These are phyloP conservation scores for Pseudocercospora fuligena DNA, from an alignment of 2,329 filamentous ascomycete genomes.

Conservation along the genomic window DNA sequence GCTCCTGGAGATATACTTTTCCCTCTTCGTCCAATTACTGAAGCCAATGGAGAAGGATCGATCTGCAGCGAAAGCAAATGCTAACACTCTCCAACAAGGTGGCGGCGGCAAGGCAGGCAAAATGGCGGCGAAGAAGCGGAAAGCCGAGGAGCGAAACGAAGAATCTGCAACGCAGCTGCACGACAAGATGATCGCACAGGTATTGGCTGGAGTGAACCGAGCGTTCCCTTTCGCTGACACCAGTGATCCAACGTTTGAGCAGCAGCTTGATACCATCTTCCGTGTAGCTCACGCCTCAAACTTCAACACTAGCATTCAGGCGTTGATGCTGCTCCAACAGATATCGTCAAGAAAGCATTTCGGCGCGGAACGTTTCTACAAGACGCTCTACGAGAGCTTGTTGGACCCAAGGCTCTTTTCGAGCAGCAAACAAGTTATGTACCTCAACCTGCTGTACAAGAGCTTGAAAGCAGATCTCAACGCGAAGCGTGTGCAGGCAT, in stretches of 20 bases:
- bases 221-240: constrained; percentile 90
- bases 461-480: constrained; percentile 90
- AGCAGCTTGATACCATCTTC: constrained; percentile 92
- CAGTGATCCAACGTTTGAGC: constrained; percentile 78
- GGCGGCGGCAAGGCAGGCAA: constrained; percentile 60
- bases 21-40: constrained; percentile 80
- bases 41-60: constrained; percentile 59
- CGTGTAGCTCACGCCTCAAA: constrained; percentile 96
- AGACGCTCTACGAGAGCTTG: constrained; percentile 92
- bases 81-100: constrained; percentile 49
- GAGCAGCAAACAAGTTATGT: constrained; percentile 94
- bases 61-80: constrained; percentile 28
- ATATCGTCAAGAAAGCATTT: constrained; percentile 80
- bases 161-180: constrained; percentile 65
- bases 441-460: constrained; percentile 88
- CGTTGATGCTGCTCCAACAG: constrained; percentile 92
- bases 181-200: constrained; percentile 89
- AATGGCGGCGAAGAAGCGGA: constrained; percentile 55
- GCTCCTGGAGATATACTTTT: constrained; percentile 89
- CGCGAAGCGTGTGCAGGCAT: constrained; percentile 89
- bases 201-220: constrained; percentile 92
- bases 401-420: constrained; percentile 84
- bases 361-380: constrained; percentile 88
- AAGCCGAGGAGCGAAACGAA: constrained; percentile 45
- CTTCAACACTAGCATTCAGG: constrained; percentile 98